Percentiles rank a stretch among this genome's conserved stretches.
Evolutionary conservation across 225 moss, liverwort and hornwort species (phyloP).

Genomic region (Anthoceros angustus): DNA sequence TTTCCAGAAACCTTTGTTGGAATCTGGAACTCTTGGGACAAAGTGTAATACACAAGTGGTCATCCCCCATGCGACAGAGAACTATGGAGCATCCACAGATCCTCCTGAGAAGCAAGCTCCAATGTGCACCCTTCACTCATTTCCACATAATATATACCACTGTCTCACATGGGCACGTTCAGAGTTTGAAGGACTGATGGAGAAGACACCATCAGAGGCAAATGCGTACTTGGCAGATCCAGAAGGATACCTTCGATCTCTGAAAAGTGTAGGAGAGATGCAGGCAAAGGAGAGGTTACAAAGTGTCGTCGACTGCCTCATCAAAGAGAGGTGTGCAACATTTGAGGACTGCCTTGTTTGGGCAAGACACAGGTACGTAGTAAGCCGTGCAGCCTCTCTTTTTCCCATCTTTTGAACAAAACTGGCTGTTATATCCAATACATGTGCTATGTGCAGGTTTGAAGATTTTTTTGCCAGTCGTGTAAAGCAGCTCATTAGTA

Average conservation of each 20-base stretch:
- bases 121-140: slow-evolving; percentile 95
- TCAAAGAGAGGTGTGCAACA: slow-evolving; percentile 56
- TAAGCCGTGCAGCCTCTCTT: no score
- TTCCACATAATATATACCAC: slow-evolving; percentile 96
- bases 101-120: slow-evolving; percentile 94
- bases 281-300: slow-evolving; percentile 82
- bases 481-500: slow-evolving; percentile 46
- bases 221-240: slow-evolving; percentile 61
- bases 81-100: slow-evolving; percentile 90
- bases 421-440: background rate
- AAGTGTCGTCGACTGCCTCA: slow-evolving; percentile 73
- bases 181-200: slow-evolving; percentile 86
- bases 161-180: slow-evolving; percentile 98
- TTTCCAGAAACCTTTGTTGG: slow-evolving; percentile 87
- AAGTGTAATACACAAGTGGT: slow-evolving; percentile 99
- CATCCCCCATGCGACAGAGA: slow-evolving; percentile 81
- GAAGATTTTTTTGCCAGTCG: slow-evolving; percentile 48
- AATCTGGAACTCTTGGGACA: slow-evolving; percentile 87
- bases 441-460: slow-evolving; percentile 12
- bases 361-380: slow-evolving; percentile 23
- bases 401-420: background rate
- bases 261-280: slow-evolving; percentile 69
- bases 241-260: slow-evolving; percentile 55
- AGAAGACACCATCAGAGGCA: slow-evolving; percentile 84
- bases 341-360: slow-evolving; percentile 71